Evolutionary conservation across 352 stramenopile species (phyloP).

Genomic region (Globisporangium iwayamae): DNA sequence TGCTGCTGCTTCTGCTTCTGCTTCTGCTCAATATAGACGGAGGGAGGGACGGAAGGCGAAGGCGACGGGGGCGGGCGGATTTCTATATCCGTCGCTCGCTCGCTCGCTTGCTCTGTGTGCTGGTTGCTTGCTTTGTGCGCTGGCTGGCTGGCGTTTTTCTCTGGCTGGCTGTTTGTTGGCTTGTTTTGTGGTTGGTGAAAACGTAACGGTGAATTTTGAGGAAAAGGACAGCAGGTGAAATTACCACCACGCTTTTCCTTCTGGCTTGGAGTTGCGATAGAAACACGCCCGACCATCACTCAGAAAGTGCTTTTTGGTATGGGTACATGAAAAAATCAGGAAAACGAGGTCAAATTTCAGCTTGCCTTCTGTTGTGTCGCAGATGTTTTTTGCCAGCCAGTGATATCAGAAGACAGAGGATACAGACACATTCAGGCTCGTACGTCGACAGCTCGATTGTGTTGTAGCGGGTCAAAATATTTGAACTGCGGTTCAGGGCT

Average conservation of each 20-base stretch:
- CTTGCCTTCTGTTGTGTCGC: background rate
- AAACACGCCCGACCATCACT: background rate
- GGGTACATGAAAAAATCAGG: background rate
- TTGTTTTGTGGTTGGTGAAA: background rate
- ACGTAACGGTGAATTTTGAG: slow-evolving; percentile 1
- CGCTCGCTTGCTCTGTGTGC: background rate
- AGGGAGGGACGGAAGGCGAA: background rate
- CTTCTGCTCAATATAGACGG: slow-evolving; percentile 9
- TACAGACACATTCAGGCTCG: no score
- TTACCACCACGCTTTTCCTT: background rate
- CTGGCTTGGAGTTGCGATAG: background rate
- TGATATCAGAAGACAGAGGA: background rate
- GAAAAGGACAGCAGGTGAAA: background rate
- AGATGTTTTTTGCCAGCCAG: slow-evolving; percentile 1
- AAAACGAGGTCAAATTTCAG: background rate
- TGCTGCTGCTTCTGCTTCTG: background rate
- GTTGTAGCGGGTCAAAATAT: no score
- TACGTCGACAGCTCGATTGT: no score
- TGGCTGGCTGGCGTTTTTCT: slow-evolving; percentile 14
- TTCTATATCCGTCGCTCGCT: slow-evolving; percentile 1
- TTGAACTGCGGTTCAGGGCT: no score
- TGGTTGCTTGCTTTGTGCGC: slow-evolving; percentile 7
- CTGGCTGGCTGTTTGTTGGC: background rate
- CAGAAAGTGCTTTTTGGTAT: background rate
- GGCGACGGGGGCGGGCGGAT: background rate